A percentile compares a stretch with the other conserved stretches of the same genome.
Evolutionary conservation across 164 flowering plant species (phyloP).

Genomic region (Taxillus chinensis): DNA sequence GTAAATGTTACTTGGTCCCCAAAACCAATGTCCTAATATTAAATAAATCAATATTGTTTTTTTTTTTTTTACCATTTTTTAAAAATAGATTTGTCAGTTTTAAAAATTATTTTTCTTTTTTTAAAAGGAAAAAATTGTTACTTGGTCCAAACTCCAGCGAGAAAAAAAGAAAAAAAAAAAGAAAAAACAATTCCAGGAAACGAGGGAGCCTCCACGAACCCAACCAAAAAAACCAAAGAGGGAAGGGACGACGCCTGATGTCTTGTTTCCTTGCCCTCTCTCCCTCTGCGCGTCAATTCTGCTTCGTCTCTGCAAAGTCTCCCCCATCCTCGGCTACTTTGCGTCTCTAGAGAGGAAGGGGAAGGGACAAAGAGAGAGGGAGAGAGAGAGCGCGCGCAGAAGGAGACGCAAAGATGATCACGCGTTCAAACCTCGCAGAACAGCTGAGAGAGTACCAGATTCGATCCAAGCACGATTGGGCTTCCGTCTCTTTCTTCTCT

Average conservation of each 20-base stretch:
- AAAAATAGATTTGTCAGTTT: too few species aligned
- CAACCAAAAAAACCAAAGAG: background rate
- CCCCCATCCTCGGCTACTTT: background rate
- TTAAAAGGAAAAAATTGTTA: too few species aligned
- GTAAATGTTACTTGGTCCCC: too few species aligned
- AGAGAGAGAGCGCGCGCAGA: background rate
- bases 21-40: too few species aligned
- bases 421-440: slow-evolving; percentile 85
- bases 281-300: background rate
- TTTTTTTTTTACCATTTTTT: too few species aligned
- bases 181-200: background rate
- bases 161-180: background rate
- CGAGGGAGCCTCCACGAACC: slow-evolving; percentile 12
- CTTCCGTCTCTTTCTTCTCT: slow-evolving; percentile 80
- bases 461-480: slow-evolving; percentile 94
- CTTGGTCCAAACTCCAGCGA: too few species aligned
- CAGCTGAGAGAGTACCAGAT: slow-evolving; percentile 88
- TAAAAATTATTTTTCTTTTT: too few species aligned
- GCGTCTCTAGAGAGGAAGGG: background rate
- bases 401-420: slow-evolving; percentile 43
- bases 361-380: slow-evolving; percentile 5
- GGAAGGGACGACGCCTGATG: slow-evolving; percentile 1
- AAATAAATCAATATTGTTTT: too few species aligned
- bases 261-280: background rate
- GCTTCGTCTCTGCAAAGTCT: slow-evolving; percentile 8